Percentiles rank a stretch among this genome's conserved stretches.
phyloP scores from a whole-genome alignment of 2,329 filamentous ascomycete genomes.

The Scytalidium lignicola region DNA sequence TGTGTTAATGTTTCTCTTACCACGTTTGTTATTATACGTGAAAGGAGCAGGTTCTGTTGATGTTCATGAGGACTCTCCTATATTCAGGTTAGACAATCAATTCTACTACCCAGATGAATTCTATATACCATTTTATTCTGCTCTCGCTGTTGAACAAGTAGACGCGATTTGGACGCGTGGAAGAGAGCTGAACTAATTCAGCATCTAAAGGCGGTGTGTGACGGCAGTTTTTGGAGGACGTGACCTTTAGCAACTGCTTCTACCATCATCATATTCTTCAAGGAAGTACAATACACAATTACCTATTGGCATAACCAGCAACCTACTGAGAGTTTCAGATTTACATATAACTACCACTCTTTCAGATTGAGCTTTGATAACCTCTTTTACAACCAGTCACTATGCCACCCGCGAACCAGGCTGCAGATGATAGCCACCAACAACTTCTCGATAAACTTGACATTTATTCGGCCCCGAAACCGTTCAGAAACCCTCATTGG shows the following conservation, averaged over 20 bases:
- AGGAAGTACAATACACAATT: no score
- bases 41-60: slow-evolving; percentile 88
- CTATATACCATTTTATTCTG: slow-evolving; percentile 11
- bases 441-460: slow-evolving; percentile 86
- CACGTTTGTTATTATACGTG: slow-evolving; percentile 95
- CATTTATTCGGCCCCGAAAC: slow-evolving; percentile 78
- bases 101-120: neutral
- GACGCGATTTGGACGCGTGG: slow-evolving; percentile 11
- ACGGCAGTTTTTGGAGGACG: neutral
- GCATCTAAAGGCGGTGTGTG: neutral
- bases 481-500: slow-evolving; percentile 87
- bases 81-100: neutral
- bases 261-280: no score
- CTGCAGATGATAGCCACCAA: slow-evolving; percentile 69
- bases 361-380: no score
- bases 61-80: slow-evolving; percentile 96
- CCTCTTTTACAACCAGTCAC: neutral
- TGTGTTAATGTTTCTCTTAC: slow-evolving; percentile 52
- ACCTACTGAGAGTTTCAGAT: no score
- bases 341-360: no score
- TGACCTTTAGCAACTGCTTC: neutral
- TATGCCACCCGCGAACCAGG: slow-evolving; percentile 29
- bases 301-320: no score
- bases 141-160: neutral
- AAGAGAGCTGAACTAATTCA: neutral